A percentile compares a stretch with the other conserved stretches of the same genome.
Evolutionary conservation across 345 rosid species (phyloP).

Genomic region (Salix koriyanagi): DNA sequence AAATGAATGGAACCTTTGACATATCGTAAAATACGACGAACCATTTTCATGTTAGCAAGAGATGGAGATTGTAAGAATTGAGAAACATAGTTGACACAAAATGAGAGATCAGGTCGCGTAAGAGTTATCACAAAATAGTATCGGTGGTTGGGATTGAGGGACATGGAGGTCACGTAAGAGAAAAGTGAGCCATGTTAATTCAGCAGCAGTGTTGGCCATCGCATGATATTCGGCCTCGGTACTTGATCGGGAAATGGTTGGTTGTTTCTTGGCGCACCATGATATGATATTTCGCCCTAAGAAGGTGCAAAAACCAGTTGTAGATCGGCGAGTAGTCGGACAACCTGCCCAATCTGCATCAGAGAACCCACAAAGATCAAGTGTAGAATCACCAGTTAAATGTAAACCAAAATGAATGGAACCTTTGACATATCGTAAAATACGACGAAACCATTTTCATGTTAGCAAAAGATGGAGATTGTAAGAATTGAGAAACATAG

Average conservation of each 20-base stretch:
- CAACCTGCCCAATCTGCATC: background rate
- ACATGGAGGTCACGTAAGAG: background rate
- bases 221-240: background rate
- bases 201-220: background rate
- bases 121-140: background rate
- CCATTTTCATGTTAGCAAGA: background rate
- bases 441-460: background rate
- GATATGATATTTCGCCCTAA: background rate
- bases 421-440: background rate
- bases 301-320: background rate
- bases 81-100: background rate
- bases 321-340: fast-evolving
- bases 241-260: background rate
- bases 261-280: background rate
- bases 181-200: background rate
- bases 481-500: background rate
- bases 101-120: background rate
- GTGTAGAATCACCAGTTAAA: background rate
- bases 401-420: background rate
- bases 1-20: background rate
- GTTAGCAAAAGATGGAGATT: background rate
- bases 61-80: background rate
- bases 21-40: background rate
- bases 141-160: background rate
- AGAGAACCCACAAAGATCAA: background rate